Evolutionary conservation across 805 yeast species (phyloP).

Genomic region (Kluyveromyces aestuarii): DNA sequence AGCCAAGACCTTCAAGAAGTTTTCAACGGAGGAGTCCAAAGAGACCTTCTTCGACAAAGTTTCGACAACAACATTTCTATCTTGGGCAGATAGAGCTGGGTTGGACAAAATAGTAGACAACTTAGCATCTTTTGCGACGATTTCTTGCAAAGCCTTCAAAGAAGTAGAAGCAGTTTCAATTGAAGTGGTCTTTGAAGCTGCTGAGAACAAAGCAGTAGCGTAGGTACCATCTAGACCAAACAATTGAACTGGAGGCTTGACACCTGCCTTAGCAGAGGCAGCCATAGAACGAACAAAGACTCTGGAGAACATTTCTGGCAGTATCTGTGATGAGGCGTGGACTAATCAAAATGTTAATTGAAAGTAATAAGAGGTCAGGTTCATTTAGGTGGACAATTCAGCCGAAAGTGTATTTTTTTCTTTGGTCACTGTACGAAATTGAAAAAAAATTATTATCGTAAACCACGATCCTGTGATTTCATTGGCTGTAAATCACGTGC

Average conservation of each 20-base stretch:
- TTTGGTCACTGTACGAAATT: neutral
- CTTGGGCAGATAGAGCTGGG: conserved; percentile 75
- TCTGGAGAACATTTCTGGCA: conserved; percentile 47
- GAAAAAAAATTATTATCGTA: neutral
- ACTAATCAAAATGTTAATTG: neutral
- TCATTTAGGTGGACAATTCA: too few relatives aligned
- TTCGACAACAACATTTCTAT: conserved; percentile 63
- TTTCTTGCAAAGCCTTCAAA: conserved; percentile 43
- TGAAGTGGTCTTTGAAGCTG: conserved; percentile 75
- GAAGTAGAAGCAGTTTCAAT: conserved; percentile 63
- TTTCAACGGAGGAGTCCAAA: conserved; percentile 63
- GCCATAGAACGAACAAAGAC: conserved; percentile 65
- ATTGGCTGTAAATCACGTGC: conserved; percentile 4
- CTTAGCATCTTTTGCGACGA: conserved; percentile 55
- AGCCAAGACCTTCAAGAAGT: conserved; percentile 77
- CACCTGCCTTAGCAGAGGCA: conserved; percentile 40
- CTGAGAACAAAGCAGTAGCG: conserved; percentile 89
- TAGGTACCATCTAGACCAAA: conserved; percentile 95
- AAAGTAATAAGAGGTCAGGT: neutral
- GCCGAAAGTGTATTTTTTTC: neutral
- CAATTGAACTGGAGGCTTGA: conserved; percentile 85
- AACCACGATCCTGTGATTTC: neutral
- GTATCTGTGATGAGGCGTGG: neutral
- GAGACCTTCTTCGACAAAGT: conserved; percentile 40
- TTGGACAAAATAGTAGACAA: conserved; percentile 53